Conservation (phyloP, 2,329 filamentous ascomycete genomes). For the Ophioceras dolichostomum region DNA sequence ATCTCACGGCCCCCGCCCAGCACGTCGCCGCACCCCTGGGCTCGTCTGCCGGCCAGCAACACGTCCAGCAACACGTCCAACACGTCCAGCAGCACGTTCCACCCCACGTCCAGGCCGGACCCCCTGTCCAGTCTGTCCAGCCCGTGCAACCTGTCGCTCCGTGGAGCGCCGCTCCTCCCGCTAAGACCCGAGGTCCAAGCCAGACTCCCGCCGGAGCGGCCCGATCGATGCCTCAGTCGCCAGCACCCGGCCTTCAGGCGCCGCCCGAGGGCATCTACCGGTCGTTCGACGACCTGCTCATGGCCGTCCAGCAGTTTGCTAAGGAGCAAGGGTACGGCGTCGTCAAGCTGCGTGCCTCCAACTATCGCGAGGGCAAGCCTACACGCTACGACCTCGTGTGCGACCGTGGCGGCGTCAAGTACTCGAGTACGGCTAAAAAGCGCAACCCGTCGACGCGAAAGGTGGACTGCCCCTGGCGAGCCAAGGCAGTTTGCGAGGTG, state of each 20-base stretch:
- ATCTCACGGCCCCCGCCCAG: neutral
- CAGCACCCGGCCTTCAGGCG: conserved; percentile 32
- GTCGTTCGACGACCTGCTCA: conserved; percentile 45
- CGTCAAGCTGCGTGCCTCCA: conserved; percentile 49
- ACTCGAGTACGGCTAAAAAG: conserved; percentile 53
- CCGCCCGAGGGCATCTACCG: conserved; percentile 49
- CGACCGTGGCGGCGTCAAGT: conserved; percentile 51
- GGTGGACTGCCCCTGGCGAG: conserved; percentile 51
- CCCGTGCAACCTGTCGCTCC: conserved; percentile 5
- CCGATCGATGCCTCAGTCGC: conserved; percentile 21
- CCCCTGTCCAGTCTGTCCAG: no score
- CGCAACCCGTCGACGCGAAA: conserved; percentile 51
- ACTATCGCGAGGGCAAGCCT: conserved; percentile 50
- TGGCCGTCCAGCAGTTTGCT: conserved; percentile 43
- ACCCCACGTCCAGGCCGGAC: no score
- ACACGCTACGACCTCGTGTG: conserved; percentile 52
- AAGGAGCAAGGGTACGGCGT: conserved; percentile 52
- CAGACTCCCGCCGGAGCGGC: conserved; percentile 10
- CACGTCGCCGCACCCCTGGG: conserved; percentile 1
- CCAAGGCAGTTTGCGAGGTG: conserved; percentile 52
- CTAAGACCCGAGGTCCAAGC: conserved; percentile 6
- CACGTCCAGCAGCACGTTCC: conserved; percentile 8
- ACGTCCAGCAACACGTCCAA: conserved; percentile 7
- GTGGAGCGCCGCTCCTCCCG: conserved; percentile 1
- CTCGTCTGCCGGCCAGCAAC: conserved; percentile 6